Evolutionary conservation across 2,329 filamentous ascomycete species (phyloP), one percentile per base, ranked within the genome.

Genomic region (Penicillium freii): DNA sequence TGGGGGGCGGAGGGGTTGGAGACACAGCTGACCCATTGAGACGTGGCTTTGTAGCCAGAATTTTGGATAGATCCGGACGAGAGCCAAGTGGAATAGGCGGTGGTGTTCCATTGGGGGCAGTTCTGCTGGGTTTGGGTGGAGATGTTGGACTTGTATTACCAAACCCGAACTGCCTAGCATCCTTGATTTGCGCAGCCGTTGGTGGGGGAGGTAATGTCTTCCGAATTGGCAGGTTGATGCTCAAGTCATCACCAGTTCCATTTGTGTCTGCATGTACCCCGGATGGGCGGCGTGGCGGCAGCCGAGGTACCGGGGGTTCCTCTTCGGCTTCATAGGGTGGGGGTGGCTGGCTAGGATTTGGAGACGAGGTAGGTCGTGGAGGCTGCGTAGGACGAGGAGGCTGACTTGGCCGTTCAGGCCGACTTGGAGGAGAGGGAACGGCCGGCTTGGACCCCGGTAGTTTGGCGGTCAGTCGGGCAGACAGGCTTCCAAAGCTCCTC

Each of bases 41-140:
- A n/a, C 68, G 68, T 23, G 81, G 81, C 61, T 84, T 83, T 1
- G 78, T 80, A 7, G 81, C 78, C 71, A 82, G 78, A 19, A 86
- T 73, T 43, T 81, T 79, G 8, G 81, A 78, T 4, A 87, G 74
- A 71, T 86, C 81, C n/a, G 84, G 84, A 42, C 83, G 77, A 25
- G 84, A 84, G 21, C 76, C 73, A 27, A 78, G 64, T 8, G 84
- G 84, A 11, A 87, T 69, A 2, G 84, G 83, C 2, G 84, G 76
- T 23, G 75, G 76, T 25, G 46, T 60, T 23, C 58, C 65, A 51
- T 66, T 68, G 23, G 63, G 46, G 15, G 53, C 40, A 61, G 63
- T 70, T 59, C 29, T 61, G 42, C 48, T 56, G n/a, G 59, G 39
- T 40, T 44, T 57, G 47, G 17, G 57, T 39, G 52, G 62, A 38